phyloP scores from a whole-genome alignment of 129 eudicot species.

The Gnaphalium uliginosum region DNA sequence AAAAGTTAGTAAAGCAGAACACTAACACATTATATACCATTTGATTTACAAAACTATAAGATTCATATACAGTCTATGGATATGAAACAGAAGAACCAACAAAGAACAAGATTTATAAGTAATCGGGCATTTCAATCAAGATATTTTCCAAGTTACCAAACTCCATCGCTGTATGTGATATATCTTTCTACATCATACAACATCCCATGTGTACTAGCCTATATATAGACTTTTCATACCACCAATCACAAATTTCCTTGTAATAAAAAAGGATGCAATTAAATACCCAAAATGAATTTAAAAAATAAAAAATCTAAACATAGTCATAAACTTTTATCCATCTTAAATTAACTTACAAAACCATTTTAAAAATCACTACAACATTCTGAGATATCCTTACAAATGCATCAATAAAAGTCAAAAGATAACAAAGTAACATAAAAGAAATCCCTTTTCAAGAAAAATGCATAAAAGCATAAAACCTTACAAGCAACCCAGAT shows the following conservation, averaged over 20 bases:
- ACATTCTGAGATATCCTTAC: not conserved
- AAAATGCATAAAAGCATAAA: constrained; percentile 21
- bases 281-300: not conserved
- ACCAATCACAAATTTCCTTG: constrained; percentile 12
- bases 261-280: not conserved
- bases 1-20: not conserved
- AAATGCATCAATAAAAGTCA: constrained; percentile 10
- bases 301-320: not conserved
- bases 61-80: not conserved
- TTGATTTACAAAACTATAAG: constrained; percentile 2
- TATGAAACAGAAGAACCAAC: constrained; percentile 18
- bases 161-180: not conserved
- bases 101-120: not conserved
- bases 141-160: constrained; percentile 4
- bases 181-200: constrained; percentile 8
- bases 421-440: constrained; percentile 5
- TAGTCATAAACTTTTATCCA: not conserved
- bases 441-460: constrained; percentile 10
- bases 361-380: constrained; percentile 14
- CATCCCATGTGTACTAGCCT: not conserved
- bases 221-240: constrained; percentile 8
- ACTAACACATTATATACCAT: not conserved
- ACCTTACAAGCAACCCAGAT: constrained; percentile 36
- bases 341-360: constrained; percentile 15
- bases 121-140: constrained; percentile 2